A percentile compares a stretch with the other conserved stretches of the same genome.
These are phyloP conservation scores for Corymbia maculata DNA, from an alignment of 345 rosid genomes.

Conservation along the genomic window DNA sequence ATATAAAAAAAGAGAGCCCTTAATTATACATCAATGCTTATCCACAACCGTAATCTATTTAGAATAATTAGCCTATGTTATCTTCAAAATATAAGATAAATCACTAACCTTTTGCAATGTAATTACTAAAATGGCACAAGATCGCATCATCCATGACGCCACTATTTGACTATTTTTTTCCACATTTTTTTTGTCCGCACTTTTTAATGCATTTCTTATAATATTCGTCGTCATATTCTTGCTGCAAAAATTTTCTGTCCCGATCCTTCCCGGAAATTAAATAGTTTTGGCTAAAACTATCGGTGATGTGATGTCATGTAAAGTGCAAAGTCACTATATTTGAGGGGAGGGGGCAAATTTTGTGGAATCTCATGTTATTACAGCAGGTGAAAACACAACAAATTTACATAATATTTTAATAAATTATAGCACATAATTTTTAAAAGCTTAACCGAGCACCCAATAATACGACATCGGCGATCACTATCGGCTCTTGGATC, in stretches of 20 bases:
- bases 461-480: fast-evolving
- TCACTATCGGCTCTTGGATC: background rate
- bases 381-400: background rate
- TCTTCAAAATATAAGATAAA: background rate
- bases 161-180: background rate
- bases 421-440: background rate
- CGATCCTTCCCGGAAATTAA: background rate
- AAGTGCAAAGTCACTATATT: too few relatives aligned
- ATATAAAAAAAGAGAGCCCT: background rate
- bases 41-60: background rate
- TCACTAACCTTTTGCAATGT: background rate
- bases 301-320: background rate
- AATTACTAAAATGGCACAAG: background rate
- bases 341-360: background rate
- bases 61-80: background rate
- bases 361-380: background rate
- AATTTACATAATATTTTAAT: background rate
- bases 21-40: background rate
- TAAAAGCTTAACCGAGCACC: background rate
- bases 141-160: background rate
- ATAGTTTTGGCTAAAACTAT: background rate
- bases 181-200: background rate
- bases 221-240: background rate
- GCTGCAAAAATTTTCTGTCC: background rate
- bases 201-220: background rate